These are phyloP conservation scores for Penicillium flavigenum DNA, from an alignment of 495 filamentous ascomycete genomes.

Conservation along the genomic window DNA sequence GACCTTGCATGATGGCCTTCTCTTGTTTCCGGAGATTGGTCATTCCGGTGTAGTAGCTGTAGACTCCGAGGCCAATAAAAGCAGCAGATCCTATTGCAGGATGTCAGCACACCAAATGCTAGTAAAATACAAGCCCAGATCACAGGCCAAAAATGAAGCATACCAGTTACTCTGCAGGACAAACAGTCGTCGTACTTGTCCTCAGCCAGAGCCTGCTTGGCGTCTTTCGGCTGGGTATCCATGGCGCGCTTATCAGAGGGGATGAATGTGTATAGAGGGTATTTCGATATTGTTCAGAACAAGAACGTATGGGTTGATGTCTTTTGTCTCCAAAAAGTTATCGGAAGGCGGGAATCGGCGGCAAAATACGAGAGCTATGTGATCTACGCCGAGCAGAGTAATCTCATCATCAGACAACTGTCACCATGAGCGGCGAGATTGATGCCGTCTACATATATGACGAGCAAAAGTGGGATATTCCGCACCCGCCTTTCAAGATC, in stretches of 20 bases:
- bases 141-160: slow-evolving; percentile 17
- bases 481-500: background rate
- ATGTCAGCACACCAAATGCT: slow-evolving; percentile 10
- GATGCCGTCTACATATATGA: slow-evolving; percentile 97
- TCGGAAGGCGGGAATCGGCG: slow-evolving; percentile 36
- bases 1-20: slow-evolving; percentile 65
- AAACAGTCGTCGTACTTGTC: slow-evolving; percentile 69
- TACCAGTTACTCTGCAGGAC: slow-evolving; percentile 67
- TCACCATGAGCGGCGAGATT: slow-evolving; percentile 74
- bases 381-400: slow-evolving; percentile 17
- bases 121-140: background rate
- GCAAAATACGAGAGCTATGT: slow-evolving; percentile 37
- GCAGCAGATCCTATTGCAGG: slow-evolving; percentile 65
- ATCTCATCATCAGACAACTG: slow-evolving; percentile 22
- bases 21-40: slow-evolving; percentile 69
- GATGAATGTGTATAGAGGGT: background rate
- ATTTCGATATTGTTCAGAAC: background rate
- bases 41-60: slow-evolving; percentile 81
- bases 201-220: slow-evolving; percentile 55
- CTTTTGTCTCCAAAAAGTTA: slow-evolving; percentile 21
- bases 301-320: background rate
- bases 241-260: slow-evolving; percentile 23
- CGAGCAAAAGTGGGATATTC: slow-evolving; percentile 72
- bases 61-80: slow-evolving; percentile 85
- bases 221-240: slow-evolving; percentile 36